A percentile compares a stretch with the other conserved stretches of the same genome.
phyloP scores from a whole-genome alignment of 441 rosid genomes.

The Brassica balearica region DNA sequence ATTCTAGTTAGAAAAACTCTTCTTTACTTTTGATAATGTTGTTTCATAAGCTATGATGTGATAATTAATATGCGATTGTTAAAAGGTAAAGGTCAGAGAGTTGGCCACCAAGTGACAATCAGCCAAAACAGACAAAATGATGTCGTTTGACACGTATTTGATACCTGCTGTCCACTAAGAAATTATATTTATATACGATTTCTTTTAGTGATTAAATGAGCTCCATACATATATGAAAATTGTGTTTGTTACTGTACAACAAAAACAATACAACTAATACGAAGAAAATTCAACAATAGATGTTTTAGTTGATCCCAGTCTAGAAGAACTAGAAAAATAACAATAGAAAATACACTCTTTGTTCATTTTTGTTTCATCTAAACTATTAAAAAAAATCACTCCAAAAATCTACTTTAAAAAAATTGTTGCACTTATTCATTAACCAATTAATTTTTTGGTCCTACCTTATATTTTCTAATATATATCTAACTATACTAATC shows the following conservation, averaged over 20 bases:
- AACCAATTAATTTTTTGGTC: too few species aligned
- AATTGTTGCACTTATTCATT: too few species aligned
- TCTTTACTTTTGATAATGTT: neutral
- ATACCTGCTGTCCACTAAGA: conserved; percentile 10
- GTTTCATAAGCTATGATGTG: conserved; percentile 21
- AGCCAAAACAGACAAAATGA: conserved; percentile 14
- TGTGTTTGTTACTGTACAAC: neutral
- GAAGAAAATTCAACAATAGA: neutral
- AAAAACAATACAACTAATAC: neutral
- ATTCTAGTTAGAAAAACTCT: neutral
- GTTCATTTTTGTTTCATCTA: neutral
- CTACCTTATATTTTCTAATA: too few species aligned
- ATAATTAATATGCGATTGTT: neutral
- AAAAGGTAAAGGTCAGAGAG: conserved; percentile 30
- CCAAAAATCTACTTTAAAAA: too few species aligned
- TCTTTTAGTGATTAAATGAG: conserved; percentile 21
- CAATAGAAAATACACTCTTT: neutral
- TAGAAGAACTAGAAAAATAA: neutral
- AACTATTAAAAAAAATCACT: too few species aligned
- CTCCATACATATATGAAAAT: neutral
- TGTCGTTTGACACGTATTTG: conserved; percentile 22
- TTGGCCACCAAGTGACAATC: conserved; percentile 29
- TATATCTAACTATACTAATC: too few species aligned
- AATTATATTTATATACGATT: conserved; percentile 6
- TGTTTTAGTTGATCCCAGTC: neutral